Evolutionary conservation across 306 rosid species (phyloP).

Genomic region (Quercus bicolor): DNA sequence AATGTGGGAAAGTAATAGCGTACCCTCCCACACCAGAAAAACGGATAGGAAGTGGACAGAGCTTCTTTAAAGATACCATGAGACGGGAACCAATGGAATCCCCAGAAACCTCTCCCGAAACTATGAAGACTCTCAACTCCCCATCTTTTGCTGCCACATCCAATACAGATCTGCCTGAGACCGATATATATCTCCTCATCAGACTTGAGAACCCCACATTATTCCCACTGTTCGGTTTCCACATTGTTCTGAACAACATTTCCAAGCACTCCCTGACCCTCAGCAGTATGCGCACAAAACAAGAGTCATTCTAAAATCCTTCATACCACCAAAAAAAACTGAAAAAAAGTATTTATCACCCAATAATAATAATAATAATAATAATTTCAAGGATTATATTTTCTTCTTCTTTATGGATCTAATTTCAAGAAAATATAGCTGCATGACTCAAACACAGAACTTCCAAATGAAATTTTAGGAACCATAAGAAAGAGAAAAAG

Average conservation of each 20-base stretch:
- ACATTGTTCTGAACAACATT: conserved; percentile 32
- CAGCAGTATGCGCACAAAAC: conserved; percentile 13
- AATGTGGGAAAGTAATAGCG: not conserved
- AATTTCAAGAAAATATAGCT: not conserved
- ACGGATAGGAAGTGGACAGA: conserved; percentile 53
- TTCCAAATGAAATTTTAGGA: too few relatives aligned
- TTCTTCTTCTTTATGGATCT: too few relatives aligned
- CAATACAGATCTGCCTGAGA: conserved; percentile 28
- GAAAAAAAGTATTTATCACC: not conserved
- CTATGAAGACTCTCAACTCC: conserved; percentile 78
- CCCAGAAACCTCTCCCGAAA: conserved; percentile 90
- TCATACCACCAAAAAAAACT: not conserved
- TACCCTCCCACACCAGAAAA: conserved; percentile 94
- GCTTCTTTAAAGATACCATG: conserved; percentile 63
- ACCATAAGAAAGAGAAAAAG: too few relatives aligned
- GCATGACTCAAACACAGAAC: not conserved
- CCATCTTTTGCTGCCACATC: conserved; percentile 65
- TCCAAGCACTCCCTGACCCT: not conserved
- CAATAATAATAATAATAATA: not conserved
- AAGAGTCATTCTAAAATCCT: not conserved
- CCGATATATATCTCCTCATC: conserved; percentile 23
- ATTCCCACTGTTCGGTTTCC: conserved; percentile 22
- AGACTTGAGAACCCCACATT: conserved; percentile 20
- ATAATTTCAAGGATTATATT: not conserved
- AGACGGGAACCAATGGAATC: conserved; percentile 81